These are phyloP conservation scores for Penicillium sp. DNA, from an alignment of 2,329 filamentous ascomycete genomes.

Conservation along the genomic window DNA sequence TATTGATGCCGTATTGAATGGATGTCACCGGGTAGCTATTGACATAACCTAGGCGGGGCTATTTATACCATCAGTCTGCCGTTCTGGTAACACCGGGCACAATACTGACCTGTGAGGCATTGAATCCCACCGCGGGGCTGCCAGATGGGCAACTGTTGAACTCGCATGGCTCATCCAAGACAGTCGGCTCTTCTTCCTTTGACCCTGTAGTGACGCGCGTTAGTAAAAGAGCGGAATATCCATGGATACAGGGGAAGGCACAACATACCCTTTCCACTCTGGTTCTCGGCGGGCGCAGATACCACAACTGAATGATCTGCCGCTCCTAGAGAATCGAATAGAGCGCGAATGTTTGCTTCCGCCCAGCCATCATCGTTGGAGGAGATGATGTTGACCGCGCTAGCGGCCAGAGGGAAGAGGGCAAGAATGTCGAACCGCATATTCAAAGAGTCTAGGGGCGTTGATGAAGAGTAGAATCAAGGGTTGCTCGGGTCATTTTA, in stretches of 20 bases:
- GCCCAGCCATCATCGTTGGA: slow-evolving; percentile 75
- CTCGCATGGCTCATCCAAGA: slow-evolving; percentile 55
- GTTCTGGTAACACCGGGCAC: background rate
- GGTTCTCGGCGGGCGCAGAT: slow-evolving; percentile 65
- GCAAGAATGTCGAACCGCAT: slow-evolving; percentile 24
- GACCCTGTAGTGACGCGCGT: slow-evolving; percentile 49
- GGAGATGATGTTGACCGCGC: slow-evolving; percentile 58
- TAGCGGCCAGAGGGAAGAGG: slow-evolving; percentile 18
- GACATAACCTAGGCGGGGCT: slow-evolving; percentile 65
- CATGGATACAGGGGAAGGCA: too few species aligned
- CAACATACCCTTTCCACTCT: slow-evolving; percentile 60
- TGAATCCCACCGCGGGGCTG: slow-evolving; percentile 58
- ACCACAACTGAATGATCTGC: slow-evolving; percentile 63
- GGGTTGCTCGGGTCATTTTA: background rate
- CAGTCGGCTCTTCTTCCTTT: slow-evolving; percentile 48
- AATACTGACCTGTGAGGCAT: slow-evolving; percentile 47
- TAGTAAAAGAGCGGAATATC: background rate
- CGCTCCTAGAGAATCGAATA: slow-evolving; percentile 57
- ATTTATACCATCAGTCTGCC: background rate
- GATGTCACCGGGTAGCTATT: slow-evolving; percentile 68
- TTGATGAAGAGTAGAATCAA: background rate
- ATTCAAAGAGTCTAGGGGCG: background rate
- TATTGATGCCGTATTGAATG: slow-evolving; percentile 62
- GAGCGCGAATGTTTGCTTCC: slow-evolving; percentile 63
- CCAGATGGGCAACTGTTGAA: slow-evolving; percentile 61